Conservation (phyloP, 2,329 filamentous ascomycete species). For the Beauveria asiatica region DNA sequence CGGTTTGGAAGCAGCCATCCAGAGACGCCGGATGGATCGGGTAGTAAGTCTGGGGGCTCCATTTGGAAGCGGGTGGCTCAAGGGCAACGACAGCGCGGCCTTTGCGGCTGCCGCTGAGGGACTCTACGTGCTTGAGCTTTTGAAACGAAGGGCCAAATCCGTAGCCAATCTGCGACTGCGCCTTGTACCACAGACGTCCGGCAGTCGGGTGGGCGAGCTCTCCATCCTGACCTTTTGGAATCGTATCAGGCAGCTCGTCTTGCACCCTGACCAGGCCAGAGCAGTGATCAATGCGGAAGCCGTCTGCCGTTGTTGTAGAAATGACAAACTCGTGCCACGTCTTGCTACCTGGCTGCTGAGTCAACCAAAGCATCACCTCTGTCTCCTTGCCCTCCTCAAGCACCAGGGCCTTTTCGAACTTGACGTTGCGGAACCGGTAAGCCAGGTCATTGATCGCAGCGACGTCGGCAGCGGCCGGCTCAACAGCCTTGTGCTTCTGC, state of each 20-base stretch:
- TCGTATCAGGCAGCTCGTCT: neutral
- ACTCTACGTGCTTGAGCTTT: slow-evolving; percentile 4
- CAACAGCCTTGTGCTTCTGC: slow-evolving; percentile 11
- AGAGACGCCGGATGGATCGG: slow-evolving; percentile 28
- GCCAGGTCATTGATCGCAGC: neutral
- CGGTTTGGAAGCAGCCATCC: slow-evolving; percentile 22
- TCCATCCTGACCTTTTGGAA: neutral
- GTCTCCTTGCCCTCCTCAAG: neutral
- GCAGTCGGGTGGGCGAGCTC: neutral
- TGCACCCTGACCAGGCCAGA: neutral
- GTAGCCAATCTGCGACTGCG: neutral
- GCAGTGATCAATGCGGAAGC: slow-evolving; percentile 1
- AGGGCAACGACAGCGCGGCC: neutral
- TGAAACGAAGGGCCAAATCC: slow-evolving; percentile 1
- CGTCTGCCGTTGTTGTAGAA: neutral
- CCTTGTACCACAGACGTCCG: slow-evolving; percentile 2
- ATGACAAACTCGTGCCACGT: neutral
- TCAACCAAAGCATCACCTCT: neutral
- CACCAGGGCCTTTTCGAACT: slow-evolving; percentile 5
- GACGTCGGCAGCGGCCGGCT: neutral
- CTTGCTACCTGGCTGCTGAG: neutral
- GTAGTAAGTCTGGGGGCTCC: slow-evolving; percentile 15
- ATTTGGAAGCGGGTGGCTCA: neutral
- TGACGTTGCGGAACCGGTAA: slow-evolving; percentile 4
- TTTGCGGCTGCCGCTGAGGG: neutral